A percentile compares a stretch with the other conserved stretches of the same genome.
Conservation (phyloP, 768 basidiomycete genomes). For the Serendipita sp. region DNA sequence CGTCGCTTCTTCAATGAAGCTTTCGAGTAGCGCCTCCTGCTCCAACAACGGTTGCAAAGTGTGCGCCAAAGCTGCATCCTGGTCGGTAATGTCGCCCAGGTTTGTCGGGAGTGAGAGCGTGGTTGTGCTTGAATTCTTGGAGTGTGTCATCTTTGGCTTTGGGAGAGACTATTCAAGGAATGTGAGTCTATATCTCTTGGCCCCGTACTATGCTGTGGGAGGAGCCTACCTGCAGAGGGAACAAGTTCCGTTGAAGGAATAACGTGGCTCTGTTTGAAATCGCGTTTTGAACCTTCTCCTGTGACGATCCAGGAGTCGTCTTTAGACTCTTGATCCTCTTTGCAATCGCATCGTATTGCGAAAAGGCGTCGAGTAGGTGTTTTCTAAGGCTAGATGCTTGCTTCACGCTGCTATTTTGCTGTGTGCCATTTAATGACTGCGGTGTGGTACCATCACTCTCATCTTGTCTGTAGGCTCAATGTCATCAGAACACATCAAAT, state of each 20-base stretch:
- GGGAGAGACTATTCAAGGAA: conserved; percentile 28
- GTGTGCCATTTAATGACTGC: conserved; percentile 12
- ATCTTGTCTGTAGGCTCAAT: conserved; percentile 14
- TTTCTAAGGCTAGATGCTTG: conserved; percentile 63
- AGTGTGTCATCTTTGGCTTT: conserved; percentile 26
- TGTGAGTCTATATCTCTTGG: background rate
- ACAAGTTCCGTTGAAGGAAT: conserved; percentile 85
- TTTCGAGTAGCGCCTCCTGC: conserved; percentile 83
- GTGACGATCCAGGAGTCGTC: conserved; percentile 48
- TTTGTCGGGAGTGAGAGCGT: background rate
- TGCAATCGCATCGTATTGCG: conserved; percentile 75
- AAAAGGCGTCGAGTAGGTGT: conserved; percentile 67
- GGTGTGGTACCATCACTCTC: conserved; percentile 15
- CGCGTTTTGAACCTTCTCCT: conserved; percentile 71
- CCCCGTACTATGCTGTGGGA: background rate
- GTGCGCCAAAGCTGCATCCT: conserved; percentile 54
- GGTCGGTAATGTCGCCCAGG: conserved; percentile 24
- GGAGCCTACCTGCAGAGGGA: conserved; percentile 52
- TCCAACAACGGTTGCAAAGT: conserved; percentile 78
- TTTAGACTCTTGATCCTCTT: conserved; percentile 71
- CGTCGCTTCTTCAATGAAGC: conserved; percentile 82
- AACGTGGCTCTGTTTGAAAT: conserved; percentile 58
- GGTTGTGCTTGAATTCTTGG: background rate
- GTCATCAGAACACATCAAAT: background rate
- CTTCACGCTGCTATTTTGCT: conserved; percentile 26